Base-by-base conservation (phyloP, 768 basidiomycete genomes). In the Baorangia bicolor region DNA sequence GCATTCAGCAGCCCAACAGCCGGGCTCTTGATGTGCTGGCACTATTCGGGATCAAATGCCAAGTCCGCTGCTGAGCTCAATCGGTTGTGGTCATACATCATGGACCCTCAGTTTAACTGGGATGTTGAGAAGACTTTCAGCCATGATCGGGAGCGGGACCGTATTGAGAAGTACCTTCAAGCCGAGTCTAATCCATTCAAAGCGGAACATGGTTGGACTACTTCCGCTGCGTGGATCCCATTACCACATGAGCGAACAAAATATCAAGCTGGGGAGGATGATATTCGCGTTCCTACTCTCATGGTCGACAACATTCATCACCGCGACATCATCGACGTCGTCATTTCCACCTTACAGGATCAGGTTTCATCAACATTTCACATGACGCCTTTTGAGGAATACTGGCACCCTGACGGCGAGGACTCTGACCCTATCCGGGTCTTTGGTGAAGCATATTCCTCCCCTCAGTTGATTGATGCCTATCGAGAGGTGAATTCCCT, bases 11-110 rank as follows among this genome's bases (percentile, higher is more conserved):
- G 62, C 57, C 48, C 51, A 3, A 60, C 68, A 1, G 53, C 55
- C 2, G 69, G 63, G 38, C 60, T 64, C 0, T 63, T 75, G 20
- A 69, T 73, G 68, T 20, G 46, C 10, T 75, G 74, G 74, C 52
- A 60, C 5, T 72, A 68, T 46, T 61, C 60, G 23, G 69, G 70
- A 0, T 69, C 63, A 0, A 64, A 28, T 4, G 16, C 21, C 1
- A 75, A 74, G 50, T 72, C 74, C 1, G 48, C 52, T 8, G 37
- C n/a, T 3, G 72, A 74, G 33, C 40, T 72, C 0, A 49, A 74
- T 28, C 58, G 57, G 1, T 59, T 77, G 0, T 68, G 72, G 11
- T 52, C 70, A 0, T 71, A 69, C 10, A 38, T 73, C 14, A n/a
- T 44, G 1, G 55, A 61, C 21, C 35, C 49, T 11, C 59, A 62